These are phyloP conservation scores for Backusella parvicylindrica DNA, from an alignment of 192 early-diverging fungal species.

Conservation along the genomic window DNA sequence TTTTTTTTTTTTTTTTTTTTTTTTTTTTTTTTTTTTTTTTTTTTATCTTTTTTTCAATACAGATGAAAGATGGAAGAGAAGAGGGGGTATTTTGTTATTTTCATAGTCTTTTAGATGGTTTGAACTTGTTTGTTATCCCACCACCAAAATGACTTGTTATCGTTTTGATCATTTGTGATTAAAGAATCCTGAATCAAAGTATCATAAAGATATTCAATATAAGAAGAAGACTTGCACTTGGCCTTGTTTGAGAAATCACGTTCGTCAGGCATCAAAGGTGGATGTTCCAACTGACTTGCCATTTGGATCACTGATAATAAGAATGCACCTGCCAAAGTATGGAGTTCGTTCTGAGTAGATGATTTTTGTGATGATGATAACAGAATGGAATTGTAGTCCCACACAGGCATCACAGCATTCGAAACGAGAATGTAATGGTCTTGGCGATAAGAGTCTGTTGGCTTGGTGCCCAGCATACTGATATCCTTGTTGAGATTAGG, in stretches of 20 bases:
- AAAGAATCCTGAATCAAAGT: constrained; percentile 22
- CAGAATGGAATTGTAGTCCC: constrained; percentile 20
- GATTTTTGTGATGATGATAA: not conserved
- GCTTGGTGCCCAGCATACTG: constrained; percentile 28
- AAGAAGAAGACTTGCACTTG: constrained; percentile 1
- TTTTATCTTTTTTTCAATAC: not conserved
- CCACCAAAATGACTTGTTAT: constrained; percentile 22
- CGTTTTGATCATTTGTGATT: not conserved
- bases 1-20: not conserved
- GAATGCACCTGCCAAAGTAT: not conserved
- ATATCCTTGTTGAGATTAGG: constrained; percentile 36
- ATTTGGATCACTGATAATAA: not conserved
- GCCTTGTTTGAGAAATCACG: constrained; percentile 11
- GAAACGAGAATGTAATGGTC: constrained; percentile 26
- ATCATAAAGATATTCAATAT: constrained; percentile 29
- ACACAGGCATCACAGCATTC: constrained; percentile 25
- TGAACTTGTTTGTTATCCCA: constrained; percentile 11
- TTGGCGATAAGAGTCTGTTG: constrained; percentile 28
- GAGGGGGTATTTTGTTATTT: not conserved
- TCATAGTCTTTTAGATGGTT: not conserved
- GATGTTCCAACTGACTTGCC: not conserved
- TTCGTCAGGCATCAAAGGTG: constrained; percentile 11
- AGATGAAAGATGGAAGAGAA: not conserved
- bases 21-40: not conserved
- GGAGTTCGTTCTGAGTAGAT: not conserved